Conservation (phyloP, 495 filamentous ascomycete genomes). For the Aspergillus panamensis region DNA sequence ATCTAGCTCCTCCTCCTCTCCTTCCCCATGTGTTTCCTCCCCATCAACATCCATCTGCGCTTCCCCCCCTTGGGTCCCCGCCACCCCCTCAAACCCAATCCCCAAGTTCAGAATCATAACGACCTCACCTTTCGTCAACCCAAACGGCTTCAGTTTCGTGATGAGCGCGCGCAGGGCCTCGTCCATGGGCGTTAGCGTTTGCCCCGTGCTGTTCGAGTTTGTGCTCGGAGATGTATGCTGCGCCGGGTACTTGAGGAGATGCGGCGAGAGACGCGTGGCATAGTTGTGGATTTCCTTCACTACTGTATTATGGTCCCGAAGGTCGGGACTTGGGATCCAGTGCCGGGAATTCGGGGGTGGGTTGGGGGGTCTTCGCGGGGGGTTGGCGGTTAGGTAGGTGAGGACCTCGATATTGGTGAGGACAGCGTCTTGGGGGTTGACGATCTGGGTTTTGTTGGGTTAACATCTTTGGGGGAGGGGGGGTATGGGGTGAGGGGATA, state of each 20-base stretch:
- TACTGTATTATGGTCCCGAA: slow-evolving; percentile 49
- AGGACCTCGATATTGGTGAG: slow-evolving; percentile 66
- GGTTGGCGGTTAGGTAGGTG: slow-evolving; percentile 50
- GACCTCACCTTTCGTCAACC: slow-evolving; percentile 60
- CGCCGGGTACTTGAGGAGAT: slow-evolving; percentile 36
- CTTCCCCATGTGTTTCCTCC: slow-evolving; percentile 17
- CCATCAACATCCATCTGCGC: slow-evolving; percentile 18
- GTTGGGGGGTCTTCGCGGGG: slow-evolving; percentile 41
- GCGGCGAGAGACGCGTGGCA: slow-evolving; percentile 38
- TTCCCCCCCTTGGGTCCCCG: slow-evolving; percentile 10
- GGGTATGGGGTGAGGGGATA: too few relatives aligned
- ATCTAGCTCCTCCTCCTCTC: slow-evolving; percentile 21
- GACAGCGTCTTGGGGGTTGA: slow-evolving; percentile 59
- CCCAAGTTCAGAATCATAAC: slow-evolving; percentile 62
- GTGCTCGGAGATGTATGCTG: slow-evolving; percentile 25
- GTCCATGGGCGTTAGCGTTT: slow-evolving; percentile 37
- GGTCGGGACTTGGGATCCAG: slow-evolving; percentile 43
- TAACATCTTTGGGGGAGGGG: too few relatives aligned
- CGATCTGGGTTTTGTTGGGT: slow-evolving; percentile 41
- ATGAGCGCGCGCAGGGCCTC: slow-evolving; percentile 40
- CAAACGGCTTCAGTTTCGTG: slow-evolving; percentile 40
- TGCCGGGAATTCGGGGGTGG: slow-evolving; percentile 38
- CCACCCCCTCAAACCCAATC: slow-evolving; percentile 26
- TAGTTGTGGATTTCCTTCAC: slow-evolving; percentile 52
- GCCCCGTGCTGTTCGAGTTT: slow-evolving; percentile 27